Evolutionary conservation across 768 basidiomycete genomes (phyloP), one percentile per base, ranked within the genome.

Genomic region (Vishniacozyma victoriae): DNA sequence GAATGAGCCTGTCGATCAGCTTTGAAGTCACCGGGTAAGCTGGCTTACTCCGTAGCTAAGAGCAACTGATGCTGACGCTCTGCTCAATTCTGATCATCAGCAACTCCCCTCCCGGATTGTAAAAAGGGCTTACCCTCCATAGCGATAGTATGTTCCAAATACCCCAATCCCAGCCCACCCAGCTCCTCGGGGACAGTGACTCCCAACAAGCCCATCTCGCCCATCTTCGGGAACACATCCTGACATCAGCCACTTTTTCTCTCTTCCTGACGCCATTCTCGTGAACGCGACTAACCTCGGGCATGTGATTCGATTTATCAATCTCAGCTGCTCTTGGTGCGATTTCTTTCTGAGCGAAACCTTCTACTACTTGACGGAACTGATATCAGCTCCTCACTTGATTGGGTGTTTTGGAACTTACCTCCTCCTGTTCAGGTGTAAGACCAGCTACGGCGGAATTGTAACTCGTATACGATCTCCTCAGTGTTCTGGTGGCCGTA

Each of bases 21-120:
- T n/a, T 14, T 42, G 20, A 14, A 36, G 29, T 46, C 31, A 23
- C 7, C 36, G 3, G 14, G 18, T 3, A 24, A 14, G 29, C 3
- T 15, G 27, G 50, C 65, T 52, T 25, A 68, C 66, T 15, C 66
- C 66, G 47, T 68, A 68, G 40, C 61, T 63, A 33, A 96, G 79
- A 2, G 85, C 92, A 22, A 96, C 85, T 3, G 88, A 90, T 26
- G 88, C 92, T 5, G 91, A 93, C 15, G 87, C 86, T 20, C 82
- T 76, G 27, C 91, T 93, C 46, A 96, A 75, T 54, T 87, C 73
- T 74, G 49, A 19, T 19, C 6, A 23, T 33, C 9, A 11, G 18
- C 36, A 5, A 15, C n/a, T n/a, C n/a, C n/a, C n/a, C n/a, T n/a
- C n/a, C n/a, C n/a, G 29, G 9, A n/a, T 33, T 33, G 29, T 33